phyloP scores from a whole-genome alignment of 805 yeast genomes.

The Suhomyces canberraensis region DNA sequence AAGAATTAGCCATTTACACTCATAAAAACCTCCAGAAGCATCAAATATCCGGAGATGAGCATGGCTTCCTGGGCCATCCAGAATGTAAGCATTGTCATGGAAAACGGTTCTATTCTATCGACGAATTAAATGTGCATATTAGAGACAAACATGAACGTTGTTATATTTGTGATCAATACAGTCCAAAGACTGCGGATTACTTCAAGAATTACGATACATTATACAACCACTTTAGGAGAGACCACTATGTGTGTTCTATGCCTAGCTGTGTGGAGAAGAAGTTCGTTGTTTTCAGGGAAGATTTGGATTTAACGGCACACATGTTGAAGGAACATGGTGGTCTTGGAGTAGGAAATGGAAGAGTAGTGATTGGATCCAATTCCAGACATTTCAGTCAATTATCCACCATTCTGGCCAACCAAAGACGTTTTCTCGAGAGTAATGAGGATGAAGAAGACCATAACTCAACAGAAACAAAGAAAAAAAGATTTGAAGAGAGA shows the following conservation, averaged over 20 bases:
- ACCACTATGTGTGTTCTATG: constrained; percentile 76
- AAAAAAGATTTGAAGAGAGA: constrained; percentile 71
- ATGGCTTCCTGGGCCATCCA: constrained; percentile 88
- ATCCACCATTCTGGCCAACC: constrained; percentile 46
- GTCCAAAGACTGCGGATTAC: constrained; percentile 58
- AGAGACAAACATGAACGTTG: constrained; percentile 85
- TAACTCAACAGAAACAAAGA: constrained; percentile 50
- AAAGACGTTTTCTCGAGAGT: constrained; percentile 15
- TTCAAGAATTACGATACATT: constrained; percentile 74
- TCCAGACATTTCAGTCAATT: constrained; percentile 53
- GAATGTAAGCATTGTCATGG: constrained; percentile 76
- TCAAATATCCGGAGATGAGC: constrained; percentile 55
- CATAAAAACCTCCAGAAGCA: constrained; percentile 65
- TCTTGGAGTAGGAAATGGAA: constrained; percentile 42
- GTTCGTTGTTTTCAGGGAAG: constrained; percentile 88
- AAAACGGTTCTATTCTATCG: constrained; percentile 78
- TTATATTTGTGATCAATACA: constrained; percentile 75
- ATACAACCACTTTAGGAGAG: constrained; percentile 66
- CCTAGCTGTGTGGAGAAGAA: constrained; percentile 80
- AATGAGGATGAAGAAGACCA: constrained; percentile 22
- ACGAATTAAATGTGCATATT: constrained; percentile 79
- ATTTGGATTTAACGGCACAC: constrained; percentile 83
- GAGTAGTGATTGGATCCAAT: constrained; percentile 37
- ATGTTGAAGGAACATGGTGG: constrained; percentile 79
- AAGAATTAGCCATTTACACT: constrained; percentile 63